phyloP scores from a whole-genome alignment of 495 filamentous ascomycete genomes.

The Penicillium maclennaniae region DNA sequence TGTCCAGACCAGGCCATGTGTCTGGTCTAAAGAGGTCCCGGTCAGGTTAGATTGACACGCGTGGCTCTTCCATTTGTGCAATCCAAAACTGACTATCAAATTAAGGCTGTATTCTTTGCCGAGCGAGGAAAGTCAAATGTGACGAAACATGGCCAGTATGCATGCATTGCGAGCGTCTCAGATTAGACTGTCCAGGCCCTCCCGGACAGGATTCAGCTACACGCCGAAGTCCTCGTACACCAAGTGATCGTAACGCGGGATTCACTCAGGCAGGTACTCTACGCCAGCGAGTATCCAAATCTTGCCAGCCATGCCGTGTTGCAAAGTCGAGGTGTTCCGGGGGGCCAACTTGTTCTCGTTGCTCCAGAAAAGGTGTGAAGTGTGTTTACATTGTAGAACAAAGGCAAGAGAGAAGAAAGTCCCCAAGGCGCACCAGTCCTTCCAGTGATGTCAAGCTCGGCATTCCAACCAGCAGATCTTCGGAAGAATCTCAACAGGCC shows the following conservation, averaged over 20 bases:
- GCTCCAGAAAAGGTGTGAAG: conserved; percentile 14
- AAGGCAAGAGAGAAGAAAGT: neutral
- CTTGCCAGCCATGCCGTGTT: conserved; percentile 21
- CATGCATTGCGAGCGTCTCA: conserved; percentile 15
- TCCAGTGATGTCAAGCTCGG: neutral
- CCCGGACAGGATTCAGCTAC: conserved; percentile 2
- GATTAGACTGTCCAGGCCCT: conserved; percentile 16
- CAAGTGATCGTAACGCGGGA: neutral
- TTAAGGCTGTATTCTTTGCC: conserved; percentile 18
- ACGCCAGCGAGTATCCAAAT: conserved; percentile 19
- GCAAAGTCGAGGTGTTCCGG: conserved; percentile 28
- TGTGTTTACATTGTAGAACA: conserved; percentile 15
- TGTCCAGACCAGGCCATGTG: neutral
- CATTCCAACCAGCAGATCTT: neutral
- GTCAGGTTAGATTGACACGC: conserved; percentile 12
- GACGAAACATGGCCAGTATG: conserved; percentile 20
- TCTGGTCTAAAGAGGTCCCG: conserved; percentile 12
- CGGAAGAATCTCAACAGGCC: neutral
- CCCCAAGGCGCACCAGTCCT: neutral
- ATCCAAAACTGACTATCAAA: neutral
- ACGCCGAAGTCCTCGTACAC: neutral
- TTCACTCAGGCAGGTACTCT: conserved; percentile 21
- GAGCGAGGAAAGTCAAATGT: conserved; percentile 22
- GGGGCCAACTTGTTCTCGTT: conserved; percentile 17
- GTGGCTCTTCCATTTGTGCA: neutral